Base-by-base conservation (phyloP, 2,329 filamentous ascomycete species). In the Chrysosphaeria jannelii region DNA sequence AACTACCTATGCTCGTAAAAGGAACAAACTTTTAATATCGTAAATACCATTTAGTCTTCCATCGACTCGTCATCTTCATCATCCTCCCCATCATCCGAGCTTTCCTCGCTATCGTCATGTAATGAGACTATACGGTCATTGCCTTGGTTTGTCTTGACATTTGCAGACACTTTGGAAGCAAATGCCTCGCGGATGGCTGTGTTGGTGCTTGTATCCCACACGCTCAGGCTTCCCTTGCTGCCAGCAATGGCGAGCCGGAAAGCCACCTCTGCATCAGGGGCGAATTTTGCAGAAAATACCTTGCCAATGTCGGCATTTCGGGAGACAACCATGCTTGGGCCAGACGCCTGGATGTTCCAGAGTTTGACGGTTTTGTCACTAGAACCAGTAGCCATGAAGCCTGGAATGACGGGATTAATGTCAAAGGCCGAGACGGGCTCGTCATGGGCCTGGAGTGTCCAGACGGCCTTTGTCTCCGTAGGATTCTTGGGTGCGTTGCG, bases 131-230 rank as follows among this genome's bases (percentile, higher is more conserved):
- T 49, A 27, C 74, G 60, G 44, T 97, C 81, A 41, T 62, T 56
- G 13, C 65, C 61, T 22, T 63, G 58, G 10, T 53, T 62, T 23
- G 60, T 5, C 52, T 62, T 54, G 13, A 53, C 46, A 30, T 52
- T 39, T 31, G 36, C 32, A 10, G 60, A 54, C 28, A 81, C 54
- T 27, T 62, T 66, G 36, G 50, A 61, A 17, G 71, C 76, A 47
- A 97, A 97, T 2, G 70, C 67, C 31, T 69, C 59, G 28, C 85
- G 62, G 15, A 97, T 76, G 13, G 71, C 69, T 9, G 61, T 62
- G 41, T 97, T 97, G 27, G 85, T 97, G 42, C 75, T 62, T 12
- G 85, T 91, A 44, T 93, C 81, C 85, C 85, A 97, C 25, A 97
- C 66, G 41, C 89, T 74, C 39, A 93, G 65, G 17, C 62, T 61